Evolutionary conservation across 148 eudicot species (phyloP).

Genomic region (Spergularia bocconei): DNA sequence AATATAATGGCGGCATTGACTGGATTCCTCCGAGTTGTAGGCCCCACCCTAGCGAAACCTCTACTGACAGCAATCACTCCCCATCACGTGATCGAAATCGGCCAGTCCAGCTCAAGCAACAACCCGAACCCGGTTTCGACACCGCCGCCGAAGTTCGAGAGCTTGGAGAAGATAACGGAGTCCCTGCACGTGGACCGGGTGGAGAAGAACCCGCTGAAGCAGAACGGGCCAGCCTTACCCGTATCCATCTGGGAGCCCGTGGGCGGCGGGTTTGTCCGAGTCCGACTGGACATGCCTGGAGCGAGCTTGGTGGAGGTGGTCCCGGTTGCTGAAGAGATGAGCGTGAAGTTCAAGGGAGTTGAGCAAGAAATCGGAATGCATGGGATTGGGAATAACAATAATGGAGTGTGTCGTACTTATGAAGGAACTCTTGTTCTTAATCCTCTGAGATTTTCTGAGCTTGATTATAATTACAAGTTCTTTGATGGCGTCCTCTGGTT

Average conservation of each 20-base stretch:
- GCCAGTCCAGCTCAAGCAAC: no score
- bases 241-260: not conserved
- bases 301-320: not conserved
- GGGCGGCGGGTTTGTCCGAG: not conserved
- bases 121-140: not conserved
- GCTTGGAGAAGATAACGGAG: not conserved
- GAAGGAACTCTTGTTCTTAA: not conserved
- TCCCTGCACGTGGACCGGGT: not conserved
- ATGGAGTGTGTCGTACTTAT: not conserved
- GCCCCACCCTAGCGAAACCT: not conserved
- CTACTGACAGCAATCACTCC: not conserved
- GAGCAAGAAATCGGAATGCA: not conserved
- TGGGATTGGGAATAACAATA: not conserved
- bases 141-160: not conserved
- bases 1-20: not conserved
- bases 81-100: not conserved
- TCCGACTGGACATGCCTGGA: not conserved
- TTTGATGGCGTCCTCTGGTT: not conserved
- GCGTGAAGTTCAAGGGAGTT: not conserved
- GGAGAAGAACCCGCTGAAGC: not conserved
- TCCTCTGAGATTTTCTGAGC: not conserved
- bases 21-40: not conserved
- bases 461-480: not conserved
- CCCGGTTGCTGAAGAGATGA: not conserved
- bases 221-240: not conserved